Conservation (phyloP, 2,329 filamentous ascomycete genomes). For the Bimuria novae-zelandiae region DNA sequence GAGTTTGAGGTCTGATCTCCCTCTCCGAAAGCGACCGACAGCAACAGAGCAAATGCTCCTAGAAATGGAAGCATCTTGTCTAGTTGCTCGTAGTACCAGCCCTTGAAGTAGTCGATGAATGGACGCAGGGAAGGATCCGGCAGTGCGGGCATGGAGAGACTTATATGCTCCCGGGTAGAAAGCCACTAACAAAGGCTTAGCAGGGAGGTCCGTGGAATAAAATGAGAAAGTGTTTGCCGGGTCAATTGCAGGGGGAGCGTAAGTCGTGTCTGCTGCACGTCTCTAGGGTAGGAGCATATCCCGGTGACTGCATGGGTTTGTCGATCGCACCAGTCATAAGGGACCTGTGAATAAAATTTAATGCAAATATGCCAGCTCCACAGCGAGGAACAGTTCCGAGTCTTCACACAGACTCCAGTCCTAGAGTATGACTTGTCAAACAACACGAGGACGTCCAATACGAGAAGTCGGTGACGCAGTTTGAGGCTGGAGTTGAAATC, state of each 20-base stretch:
- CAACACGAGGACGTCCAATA: background rate
- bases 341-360: too few relatives aligned
- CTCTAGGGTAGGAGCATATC: slow-evolving; percentile 29
- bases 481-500: background rate
- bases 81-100: too few relatives aligned
- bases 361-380: too few relatives aligned
- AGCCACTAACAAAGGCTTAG: background rate
- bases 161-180: background rate
- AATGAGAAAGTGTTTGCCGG: background rate
- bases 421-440: background rate
- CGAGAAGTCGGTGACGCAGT: background rate
- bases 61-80: slow-evolving; percentile 26
- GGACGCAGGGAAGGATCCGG: background rate
- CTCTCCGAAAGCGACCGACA: slow-evolving; percentile 13
- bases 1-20: slow-evolving; percentile 16
- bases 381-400: background rate
- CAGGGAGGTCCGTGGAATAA: background rate
- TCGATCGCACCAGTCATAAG: too few relatives aligned
- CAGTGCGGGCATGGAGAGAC: slow-evolving; percentile 9
- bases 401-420: background rate
- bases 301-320: slow-evolving; percentile 32
- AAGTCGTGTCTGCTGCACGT: slow-evolving; percentile 24
- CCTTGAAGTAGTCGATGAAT: background rate
- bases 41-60: slow-evolving; percentile 16
- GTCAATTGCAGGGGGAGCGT: slow-evolving; percentile 14